phyloP scores from a whole-genome alignment of 352 stramenopile genomes.

The Pythium monospermum region DNA sequence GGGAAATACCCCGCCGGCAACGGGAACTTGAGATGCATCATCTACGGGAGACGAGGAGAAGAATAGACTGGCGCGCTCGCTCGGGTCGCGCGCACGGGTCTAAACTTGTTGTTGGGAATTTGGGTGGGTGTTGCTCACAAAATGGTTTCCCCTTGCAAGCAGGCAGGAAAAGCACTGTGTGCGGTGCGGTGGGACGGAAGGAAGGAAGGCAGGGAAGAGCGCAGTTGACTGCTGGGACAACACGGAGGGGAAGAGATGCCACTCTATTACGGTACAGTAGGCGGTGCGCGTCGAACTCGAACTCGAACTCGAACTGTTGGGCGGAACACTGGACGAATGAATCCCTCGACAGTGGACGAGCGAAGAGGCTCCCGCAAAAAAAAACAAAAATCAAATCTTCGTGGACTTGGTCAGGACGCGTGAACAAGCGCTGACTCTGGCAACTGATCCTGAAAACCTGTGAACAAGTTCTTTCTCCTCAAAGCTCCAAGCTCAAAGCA shows the following conservation, averaged over 20 bases:
- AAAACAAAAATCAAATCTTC: background rate
- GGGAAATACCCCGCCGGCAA: constrained; percentile 63
- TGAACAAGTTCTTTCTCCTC: background rate
- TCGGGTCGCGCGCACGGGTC: too few relatives aligned
- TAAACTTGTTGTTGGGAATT: too few relatives aligned
- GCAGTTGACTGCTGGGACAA: background rate
- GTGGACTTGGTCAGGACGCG: background rate
- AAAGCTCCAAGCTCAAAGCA: background rate
- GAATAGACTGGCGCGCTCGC: too few relatives aligned
- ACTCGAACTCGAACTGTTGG: too few relatives aligned
- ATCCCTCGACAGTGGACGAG: too few relatives aligned
- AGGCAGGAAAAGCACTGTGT: too few relatives aligned
- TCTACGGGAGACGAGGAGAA: constrained; percentile 1
- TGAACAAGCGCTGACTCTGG: background rate
- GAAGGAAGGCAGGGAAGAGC: background rate
- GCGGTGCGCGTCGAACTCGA: too few relatives aligned
- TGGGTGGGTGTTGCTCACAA: too few relatives aligned
- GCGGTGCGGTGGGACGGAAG: background rate
- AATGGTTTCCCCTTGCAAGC: too few relatives aligned
- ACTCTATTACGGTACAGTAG: too few relatives aligned
- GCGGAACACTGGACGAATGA: too few relatives aligned
- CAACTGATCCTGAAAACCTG: background rate
- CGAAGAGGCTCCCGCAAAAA: too few relatives aligned
- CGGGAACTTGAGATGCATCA: constrained; percentile 71
- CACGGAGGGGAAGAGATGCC: background rate